Evolutionary conservation across 768 basidiomycete genomes (phyloP).

Genomic region (Trametes cinnabarina): DNA sequence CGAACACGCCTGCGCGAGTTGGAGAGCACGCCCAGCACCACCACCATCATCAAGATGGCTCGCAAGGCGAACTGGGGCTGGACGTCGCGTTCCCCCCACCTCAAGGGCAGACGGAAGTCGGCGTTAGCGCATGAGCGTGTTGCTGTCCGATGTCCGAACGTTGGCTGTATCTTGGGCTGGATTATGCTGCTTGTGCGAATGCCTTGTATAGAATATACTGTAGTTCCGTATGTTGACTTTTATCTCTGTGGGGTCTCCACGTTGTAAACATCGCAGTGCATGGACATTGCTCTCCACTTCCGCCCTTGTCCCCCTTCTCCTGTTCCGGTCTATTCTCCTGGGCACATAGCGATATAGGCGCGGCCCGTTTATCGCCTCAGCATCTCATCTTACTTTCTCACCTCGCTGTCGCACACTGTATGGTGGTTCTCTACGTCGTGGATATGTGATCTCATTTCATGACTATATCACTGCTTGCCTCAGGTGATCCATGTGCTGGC

Average conservation of each 20-base stretch:
- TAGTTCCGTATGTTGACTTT: not conserved
- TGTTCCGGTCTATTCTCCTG: too few species aligned
- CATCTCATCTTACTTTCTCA: not conserved
- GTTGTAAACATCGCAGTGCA: slow-evolving; percentile 1
- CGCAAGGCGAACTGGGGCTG: not conserved
- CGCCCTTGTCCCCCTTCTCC: not conserved
- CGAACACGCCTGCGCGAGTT: slow-evolving; percentile 39
- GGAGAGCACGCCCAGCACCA: slow-evolving; percentile 13
- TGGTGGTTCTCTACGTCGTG: not conserved
- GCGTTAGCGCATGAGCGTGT: slow-evolving; percentile 3
- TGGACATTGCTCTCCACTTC: not conserved
- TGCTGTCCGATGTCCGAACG: not conserved
- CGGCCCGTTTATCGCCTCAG: too few species aligned
- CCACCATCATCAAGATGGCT: slow-evolving; percentile 15
- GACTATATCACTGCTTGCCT: too few species aligned
- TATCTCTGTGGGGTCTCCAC: not conserved
- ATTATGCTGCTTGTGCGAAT: not conserved
- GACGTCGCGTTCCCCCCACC: not conserved
- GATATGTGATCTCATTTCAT: not conserved
- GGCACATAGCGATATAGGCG: too few species aligned
- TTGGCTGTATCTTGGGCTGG: not conserved
- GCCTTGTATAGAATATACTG: not conserved
- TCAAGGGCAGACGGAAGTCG: slow-evolving; percentile 6
- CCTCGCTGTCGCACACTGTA: not conserved
- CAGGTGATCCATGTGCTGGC: not conserved